Conservation (phyloP, 495 filamentous ascomycete genomes). For the Physcia stellaris region DNA sequence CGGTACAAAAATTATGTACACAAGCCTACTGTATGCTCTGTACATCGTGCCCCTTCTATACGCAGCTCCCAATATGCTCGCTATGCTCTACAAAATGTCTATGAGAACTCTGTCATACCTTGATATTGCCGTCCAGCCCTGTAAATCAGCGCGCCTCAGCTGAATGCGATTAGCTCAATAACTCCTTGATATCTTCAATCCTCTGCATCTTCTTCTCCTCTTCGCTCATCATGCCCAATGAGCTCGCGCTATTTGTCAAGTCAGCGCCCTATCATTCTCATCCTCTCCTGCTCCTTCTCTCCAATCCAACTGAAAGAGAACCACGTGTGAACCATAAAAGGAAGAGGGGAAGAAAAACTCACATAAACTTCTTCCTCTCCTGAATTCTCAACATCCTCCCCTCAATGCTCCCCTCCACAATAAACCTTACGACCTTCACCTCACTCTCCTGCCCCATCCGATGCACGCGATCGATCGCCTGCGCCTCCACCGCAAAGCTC, state of each 20-base stretch:
- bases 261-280: conserved; percentile 3
- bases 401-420: conserved; percentile 84
- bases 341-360: too few relatives aligned
- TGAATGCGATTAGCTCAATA: conserved; percentile 57
- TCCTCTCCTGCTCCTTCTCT: background rate
- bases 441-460: conserved; percentile 88
- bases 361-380: conserved; percentile 92
- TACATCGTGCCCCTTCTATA: too few relatives aligned
- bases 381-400: conserved; percentile 88
- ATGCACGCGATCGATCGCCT: conserved; percentile 98
- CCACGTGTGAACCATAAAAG: too few relatives aligned
- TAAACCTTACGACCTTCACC: conserved; percentile 74
- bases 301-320: conserved; percentile 1
- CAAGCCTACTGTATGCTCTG: too few relatives aligned
- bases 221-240: conserved; percentile 83
- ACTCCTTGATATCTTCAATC: conserved; percentile 86
- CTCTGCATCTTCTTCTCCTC: conserved; percentile 83
- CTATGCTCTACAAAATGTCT: too few relatives aligned
- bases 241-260: conserved; percentile 69
- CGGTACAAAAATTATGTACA: too few relatives aligned
- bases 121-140: too few relatives aligned
- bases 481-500: conserved; percentile 92
- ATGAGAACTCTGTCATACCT: too few relatives aligned
- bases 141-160: too few relatives aligned
- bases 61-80: too few relatives aligned